Conservation (phyloP, 2,329 filamentous ascomycete species). For the Colletotrichum cereale region DNA sequence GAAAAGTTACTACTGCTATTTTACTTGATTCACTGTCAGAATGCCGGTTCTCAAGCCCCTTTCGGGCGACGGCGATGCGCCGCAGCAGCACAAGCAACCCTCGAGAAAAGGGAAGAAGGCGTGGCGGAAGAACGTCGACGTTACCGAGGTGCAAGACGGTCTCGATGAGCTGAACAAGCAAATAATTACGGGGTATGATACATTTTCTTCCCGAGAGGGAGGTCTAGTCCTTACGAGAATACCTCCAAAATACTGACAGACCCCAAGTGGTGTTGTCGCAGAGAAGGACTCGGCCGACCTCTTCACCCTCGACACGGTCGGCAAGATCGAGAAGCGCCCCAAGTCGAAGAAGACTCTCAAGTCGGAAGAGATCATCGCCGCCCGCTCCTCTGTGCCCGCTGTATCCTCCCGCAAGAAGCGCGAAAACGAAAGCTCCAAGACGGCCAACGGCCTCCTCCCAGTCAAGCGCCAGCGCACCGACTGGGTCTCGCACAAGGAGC, state of each 20-base stretch:
- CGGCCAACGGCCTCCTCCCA: conserved; percentile 79
- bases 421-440: conserved; percentile 63
- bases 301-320: conserved; percentile 84
- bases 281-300: conserved; percentile 88
- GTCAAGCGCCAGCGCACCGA: conserved; percentile 82
- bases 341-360: conserved; percentile 84
- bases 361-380: conserved; percentile 90
- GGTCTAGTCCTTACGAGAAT: neutral
- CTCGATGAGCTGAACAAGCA: conserved; percentile 88
- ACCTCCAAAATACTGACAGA: neutral
- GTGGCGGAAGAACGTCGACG: conserved; percentile 98
- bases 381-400: conserved; percentile 84
- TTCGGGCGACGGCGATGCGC: conserved; percentile 69
- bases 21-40: conserved; percentile 26
- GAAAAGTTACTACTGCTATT: neutral
- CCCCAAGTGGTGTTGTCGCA: conserved; percentile 80
- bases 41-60: conserved; percentile 68
- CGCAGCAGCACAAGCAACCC: conserved; percentile 86
- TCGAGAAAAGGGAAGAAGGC: conserved; percentile 98
- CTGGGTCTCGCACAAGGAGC: conserved; percentile 88
- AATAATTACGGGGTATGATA: conserved; percentile 85
- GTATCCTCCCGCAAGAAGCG: conserved; percentile 82
- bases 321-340: conserved; percentile 74
- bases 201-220: neutral
- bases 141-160: conserved; percentile 86